Evolutionary conservation across 176 grass and related monocot genomes (phyloP).

Genomic region (Oryza coarctata): DNA sequence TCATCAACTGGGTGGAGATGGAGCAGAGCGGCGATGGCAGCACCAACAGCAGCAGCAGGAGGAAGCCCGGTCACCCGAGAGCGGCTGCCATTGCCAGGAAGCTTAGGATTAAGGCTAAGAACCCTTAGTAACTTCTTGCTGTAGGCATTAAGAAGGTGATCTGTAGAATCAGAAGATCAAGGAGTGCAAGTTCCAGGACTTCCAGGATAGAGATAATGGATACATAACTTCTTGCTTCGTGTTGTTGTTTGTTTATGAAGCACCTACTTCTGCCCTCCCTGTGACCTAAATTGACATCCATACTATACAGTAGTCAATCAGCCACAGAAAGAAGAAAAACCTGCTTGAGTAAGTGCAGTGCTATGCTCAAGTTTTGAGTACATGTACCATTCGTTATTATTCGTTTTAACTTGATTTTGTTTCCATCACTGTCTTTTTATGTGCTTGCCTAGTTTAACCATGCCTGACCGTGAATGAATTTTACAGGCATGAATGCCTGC

Average conservation of each 20-base stretch:
- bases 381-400: neutral
- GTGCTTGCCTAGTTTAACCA: too few species aligned
- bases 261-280: neutral
- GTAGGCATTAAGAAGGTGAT: neutral
- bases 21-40: slow-evolving; percentile 54
- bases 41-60: slow-evolving; percentile 7
- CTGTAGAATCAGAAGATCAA: neutral
- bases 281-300: neutral
- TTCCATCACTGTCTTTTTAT: neutral
- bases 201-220: neutral
- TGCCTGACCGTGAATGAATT: too few species aligned
- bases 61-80: slow-evolving; percentile 57
- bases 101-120: slow-evolving; percentile 93
- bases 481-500: neutral
- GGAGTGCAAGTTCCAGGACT: neutral
- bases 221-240: neutral
- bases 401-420: neutral
- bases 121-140: slow-evolving; percentile 39
- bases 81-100: slow-evolving; percentile 68
- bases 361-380: neutral
- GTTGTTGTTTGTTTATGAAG: neutral
- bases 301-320: neutral
- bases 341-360: neutral
- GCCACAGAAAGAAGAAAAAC: neutral
- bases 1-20: slow-evolving; percentile 96